Conservation (phyloP, 2,329 filamentous ascomycete genomes). For the Paecilomyces formosus region DNA sequence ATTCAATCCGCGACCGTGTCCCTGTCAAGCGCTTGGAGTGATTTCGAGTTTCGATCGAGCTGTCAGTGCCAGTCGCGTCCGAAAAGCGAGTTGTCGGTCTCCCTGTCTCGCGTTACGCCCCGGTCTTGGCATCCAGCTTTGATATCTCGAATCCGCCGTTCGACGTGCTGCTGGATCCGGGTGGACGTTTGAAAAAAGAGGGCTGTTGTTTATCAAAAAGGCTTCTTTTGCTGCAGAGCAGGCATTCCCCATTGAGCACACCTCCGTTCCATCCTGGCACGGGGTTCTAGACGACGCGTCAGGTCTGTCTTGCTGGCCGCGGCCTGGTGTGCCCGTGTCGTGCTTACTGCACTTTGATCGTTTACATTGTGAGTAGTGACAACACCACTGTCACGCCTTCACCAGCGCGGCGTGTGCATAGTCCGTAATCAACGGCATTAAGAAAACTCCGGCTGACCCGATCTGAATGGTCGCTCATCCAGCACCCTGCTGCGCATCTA, state of each 20-base stretch:
- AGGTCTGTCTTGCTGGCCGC: neutral
- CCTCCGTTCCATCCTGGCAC: neutral
- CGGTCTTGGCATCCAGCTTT: neutral
- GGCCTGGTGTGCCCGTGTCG: constrained; percentile 1
- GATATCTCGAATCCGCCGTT: neutral
- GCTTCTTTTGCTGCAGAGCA: neutral
- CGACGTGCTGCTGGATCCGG: neutral
- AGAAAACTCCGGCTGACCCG: neutral
- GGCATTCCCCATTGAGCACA: constrained; percentile 1
- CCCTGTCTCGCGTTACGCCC: neutral
- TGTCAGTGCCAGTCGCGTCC: neutral
- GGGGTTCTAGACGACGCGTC: neutral
- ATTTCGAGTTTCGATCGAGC: neutral
- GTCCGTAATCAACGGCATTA: neutral
- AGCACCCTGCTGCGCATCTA: constrained; percentile 9
- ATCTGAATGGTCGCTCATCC: neutral
- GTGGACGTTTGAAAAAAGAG: neutral
- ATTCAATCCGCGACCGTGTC: constrained; percentile 13
- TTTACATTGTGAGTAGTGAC: constrained; percentile 1
- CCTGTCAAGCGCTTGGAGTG: constrained; percentile 5
- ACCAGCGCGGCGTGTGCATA: neutral
- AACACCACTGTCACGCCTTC: neutral
- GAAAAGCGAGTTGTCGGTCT: neutral
- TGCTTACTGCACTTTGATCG: neutral
- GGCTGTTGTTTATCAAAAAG: neutral